Evolutionary conservation across 2,329 filamentous ascomycete species (phyloP), one percentile per base, ranked within the genome.

Genomic region (Sarocladium oryzae): DNA sequence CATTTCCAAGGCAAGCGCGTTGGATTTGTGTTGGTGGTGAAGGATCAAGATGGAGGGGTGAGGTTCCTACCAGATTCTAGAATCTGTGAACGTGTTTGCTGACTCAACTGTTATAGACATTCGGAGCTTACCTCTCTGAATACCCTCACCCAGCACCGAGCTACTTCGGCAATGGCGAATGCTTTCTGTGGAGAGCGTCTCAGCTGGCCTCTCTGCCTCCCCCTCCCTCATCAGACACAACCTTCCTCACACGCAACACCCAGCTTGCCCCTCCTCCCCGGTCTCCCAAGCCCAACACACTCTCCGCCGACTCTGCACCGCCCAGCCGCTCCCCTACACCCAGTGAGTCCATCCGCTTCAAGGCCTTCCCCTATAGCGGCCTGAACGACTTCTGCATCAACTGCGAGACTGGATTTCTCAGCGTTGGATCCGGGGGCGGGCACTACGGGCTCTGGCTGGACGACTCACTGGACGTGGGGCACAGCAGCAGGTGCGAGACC

Each of bases 301-400:
- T 48, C 13, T 32, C 28, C 10, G 4, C 43, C 13, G 28, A 48
- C 18, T 16, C 21, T 8, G 4, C 45, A 57, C 58, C 38, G 62
- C 61, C 11, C 55, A 57, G 46, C 33, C 49, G 57, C 28, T 61
- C 53, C 3, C 60, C 78, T 1, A 78, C 75, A 23, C 82, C 82
- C 3, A 80, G 83, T 4, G 88, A 92, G 55, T 78, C 83, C 23
- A 89, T 97, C 58, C 84, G 93, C 18, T 99, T 99, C 78, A 96
- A 96, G 69, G 92, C 92, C 0, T 99, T 97, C 61, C 91, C 92
- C 0, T 97, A 96, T 63, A 95, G 88, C 52, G 93, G 93, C 4
- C 81, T 95, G 36, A 97, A 99, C 66, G 93, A 97, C 67, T 99
- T 95, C 66, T 89, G 92, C 73, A 93, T 97, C 58, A 87, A 95